Conservation (phyloP, 2,329 filamentous ascomycete species). For the Alternaria solani region DNA sequence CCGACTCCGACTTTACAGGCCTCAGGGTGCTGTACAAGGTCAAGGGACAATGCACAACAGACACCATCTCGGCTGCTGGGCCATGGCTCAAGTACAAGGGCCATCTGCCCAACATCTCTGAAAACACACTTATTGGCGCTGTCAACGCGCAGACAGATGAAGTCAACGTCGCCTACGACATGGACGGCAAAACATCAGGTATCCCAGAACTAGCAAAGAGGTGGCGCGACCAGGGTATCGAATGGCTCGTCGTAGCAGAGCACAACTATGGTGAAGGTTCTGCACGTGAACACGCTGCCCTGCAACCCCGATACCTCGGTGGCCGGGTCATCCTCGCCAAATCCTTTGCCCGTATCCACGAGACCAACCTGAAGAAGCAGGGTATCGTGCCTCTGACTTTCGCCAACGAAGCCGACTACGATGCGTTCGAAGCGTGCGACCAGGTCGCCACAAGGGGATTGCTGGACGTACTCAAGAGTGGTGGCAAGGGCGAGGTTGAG, state of each 20-base stretch:
- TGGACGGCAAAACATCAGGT: conserved; percentile 74
- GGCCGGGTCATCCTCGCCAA: conserved; percentile 85
- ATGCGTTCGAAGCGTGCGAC: conserved; percentile 82
- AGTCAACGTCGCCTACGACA: conserved; percentile 90
- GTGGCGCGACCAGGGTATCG: conserved; percentile 78
- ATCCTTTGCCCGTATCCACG: conserved; percentile 90
- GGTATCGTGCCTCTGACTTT: conserved; percentile 95
- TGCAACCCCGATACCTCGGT: conserved; percentile 90
- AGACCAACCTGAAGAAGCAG: conserved; percentile 97
- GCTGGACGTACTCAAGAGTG: conserved; percentile 78
- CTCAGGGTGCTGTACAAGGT: conserved; percentile 95
- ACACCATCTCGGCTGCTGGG: conserved; percentile 96
- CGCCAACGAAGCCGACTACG: conserved; percentile 86
- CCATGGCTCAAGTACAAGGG: conserved; percentile 99
- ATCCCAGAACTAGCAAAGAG: conserved; percentile 87
- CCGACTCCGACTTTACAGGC: conserved; percentile 73
- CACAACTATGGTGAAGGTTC: conserved; percentile 97
- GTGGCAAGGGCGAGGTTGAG: conserved; percentile 78
- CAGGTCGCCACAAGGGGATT: conserved; percentile 83
- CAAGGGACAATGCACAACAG: conserved; percentile 96
- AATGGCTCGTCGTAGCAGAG: conserved; percentile 96
- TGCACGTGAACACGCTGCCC: conserved; percentile 85
- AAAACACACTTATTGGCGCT: conserved; percentile 96
- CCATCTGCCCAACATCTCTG: conserved; percentile 95
- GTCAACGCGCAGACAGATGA: conserved; percentile 91